phyloP scores from a whole-genome alignment of 768 basidiomycete species.

The Trametes punicea region DNA sequence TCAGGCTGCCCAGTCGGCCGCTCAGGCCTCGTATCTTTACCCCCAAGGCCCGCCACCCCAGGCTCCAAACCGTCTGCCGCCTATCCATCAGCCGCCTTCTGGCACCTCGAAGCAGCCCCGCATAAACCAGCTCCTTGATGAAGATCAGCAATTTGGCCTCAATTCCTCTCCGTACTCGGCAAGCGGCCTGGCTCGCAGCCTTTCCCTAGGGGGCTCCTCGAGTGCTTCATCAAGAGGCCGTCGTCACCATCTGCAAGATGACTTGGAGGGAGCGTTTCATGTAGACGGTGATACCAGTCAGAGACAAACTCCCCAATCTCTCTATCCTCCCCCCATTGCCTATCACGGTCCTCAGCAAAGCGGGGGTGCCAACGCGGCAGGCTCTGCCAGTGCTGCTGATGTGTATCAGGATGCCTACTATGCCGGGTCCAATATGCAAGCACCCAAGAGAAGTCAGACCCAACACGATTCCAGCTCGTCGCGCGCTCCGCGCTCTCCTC shows the following conservation, averaged over 20 bases:
- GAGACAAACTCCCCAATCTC: constrained; percentile 39
- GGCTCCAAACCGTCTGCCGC: constrained; percentile 42
- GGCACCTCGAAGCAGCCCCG: constrained; percentile 53
- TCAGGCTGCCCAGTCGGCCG: constrained; percentile 50
- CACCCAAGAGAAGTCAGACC: constrained; percentile 54
- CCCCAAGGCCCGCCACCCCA: constrained; percentile 45
- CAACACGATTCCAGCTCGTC: constrained; percentile 50
- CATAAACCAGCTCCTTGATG: constrained; percentile 63
- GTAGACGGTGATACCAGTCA: constrained; percentile 36
- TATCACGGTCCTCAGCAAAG: constrained; percentile 52
- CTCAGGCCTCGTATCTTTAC: constrained; percentile 51
- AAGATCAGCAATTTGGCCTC: constrained; percentile 47
- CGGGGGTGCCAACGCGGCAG: constrained; percentile 29
- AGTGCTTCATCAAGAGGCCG: constrained; percentile 47
- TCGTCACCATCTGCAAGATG: constrained; percentile 68
- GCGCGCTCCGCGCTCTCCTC: constrained; percentile 58
- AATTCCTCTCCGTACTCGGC: constrained; percentile 51
- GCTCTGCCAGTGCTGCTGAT: constrained; percentile 41
- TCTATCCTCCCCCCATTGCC: constrained; percentile 55
- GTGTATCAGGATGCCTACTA: constrained; percentile 62
- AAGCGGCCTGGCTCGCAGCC: constrained; percentile 59
- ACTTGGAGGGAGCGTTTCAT: constrained; percentile 55
- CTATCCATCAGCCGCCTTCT: constrained; percentile 47
- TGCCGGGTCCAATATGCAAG: constrained; percentile 43
- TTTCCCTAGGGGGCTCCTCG: constrained; percentile 55